A percentile compares a stretch with the other conserved stretches of the same genome.
Evolutionary conservation across 164 flowering plant genomes (phyloP).

Genomic region (Hamamelis virginiana): DNA sequence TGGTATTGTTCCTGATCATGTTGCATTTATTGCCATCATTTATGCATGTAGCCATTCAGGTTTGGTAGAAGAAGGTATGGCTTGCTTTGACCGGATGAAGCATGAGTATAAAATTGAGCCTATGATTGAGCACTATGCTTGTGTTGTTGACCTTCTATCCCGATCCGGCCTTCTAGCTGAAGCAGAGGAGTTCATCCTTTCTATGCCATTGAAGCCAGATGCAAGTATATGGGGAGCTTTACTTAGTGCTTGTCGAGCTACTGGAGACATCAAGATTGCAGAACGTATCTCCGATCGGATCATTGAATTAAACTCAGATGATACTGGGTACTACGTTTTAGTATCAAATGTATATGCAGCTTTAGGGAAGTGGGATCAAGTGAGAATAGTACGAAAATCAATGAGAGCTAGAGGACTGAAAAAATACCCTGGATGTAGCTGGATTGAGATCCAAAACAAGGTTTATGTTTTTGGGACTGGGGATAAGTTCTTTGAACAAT

Average conservation of each 20-base stretch:
- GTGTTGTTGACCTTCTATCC: conserved; percentile 45
- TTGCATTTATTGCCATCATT: conserved; percentile 40
- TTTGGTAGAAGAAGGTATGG: conserved; percentile 40
- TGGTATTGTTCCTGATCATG: conserved; percentile 35
- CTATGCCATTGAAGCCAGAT: conserved; percentile 49
- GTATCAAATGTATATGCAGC: conserved; percentile 49
- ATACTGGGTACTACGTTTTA: conserved; percentile 42
- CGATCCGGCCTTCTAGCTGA: conserved; percentile 28
- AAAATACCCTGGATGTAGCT: conserved; percentile 46
- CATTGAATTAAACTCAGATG: conserved; percentile 26
- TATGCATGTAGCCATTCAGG: conserved; percentile 54
- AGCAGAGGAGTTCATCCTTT: conserved; percentile 39
- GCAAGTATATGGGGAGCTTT: conserved; percentile 48
- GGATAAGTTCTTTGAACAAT: conserved; percentile 23
- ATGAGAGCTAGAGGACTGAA: conserved; percentile 39
- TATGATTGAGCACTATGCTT: conserved; percentile 44
- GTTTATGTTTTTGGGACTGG: conserved; percentile 38
- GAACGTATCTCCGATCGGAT: conserved; percentile 29
- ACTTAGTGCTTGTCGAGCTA: conserved; percentile 42
- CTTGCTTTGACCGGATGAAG: conserved; percentile 32
- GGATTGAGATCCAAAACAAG: conserved; percentile 40
- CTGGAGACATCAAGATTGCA: conserved; percentile 24
- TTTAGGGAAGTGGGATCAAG: conserved; percentile 44
- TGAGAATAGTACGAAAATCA: conserved; percentile 26
- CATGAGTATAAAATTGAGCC: conserved; percentile 29